These are phyloP conservation scores for Cenchrus fungigraminus DNA, from an alignment of 176 grass and related monocot species.

Conservation along the genomic window DNA sequence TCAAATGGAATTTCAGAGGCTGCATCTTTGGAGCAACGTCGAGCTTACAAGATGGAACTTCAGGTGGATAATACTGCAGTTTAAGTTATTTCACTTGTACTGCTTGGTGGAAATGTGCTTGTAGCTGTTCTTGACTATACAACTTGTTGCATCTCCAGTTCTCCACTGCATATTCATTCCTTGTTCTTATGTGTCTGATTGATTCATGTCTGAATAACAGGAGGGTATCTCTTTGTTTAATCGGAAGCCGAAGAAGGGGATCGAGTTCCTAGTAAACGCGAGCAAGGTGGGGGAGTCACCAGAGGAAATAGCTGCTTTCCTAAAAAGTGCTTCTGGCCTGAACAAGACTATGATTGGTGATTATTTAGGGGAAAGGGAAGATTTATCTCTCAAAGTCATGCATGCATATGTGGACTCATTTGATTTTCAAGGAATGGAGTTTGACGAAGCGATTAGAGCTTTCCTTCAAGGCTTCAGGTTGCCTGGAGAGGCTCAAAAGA, in stretches of 20 bases:
- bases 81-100: conserved; percentile 43
- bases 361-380: conserved; percentile 98
- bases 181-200: conserved; percentile 44
- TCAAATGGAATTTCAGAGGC: conserved; percentile 76
- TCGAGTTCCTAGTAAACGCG: conserved; percentile 92
- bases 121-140: conserved; percentile 17
- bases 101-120: conserved; percentile 35
- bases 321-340: conserved; percentile 89
- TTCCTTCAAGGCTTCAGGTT: conserved; percentile 94
- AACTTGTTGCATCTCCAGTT: conserved; percentile 12
- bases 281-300: conserved; percentile 84
- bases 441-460: conserved; percentile 92
- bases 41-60: conserved; percentile 98
- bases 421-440: conserved; percentile 90
- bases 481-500: conserved; percentile 99
- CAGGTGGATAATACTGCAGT: conserved; percentile 62
- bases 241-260: conserved; percentile 92
- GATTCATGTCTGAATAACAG: conserved; percentile 58
- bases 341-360: conserved; percentile 97
- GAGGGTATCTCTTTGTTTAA: conserved; percentile 98
- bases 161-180: conserved; percentile 26
- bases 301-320: conserved; percentile 89
- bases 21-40: conserved; percentile 88
- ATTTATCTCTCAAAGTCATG: conserved; percentile 93
- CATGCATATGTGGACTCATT: conserved; percentile 99